A percentile compares a stretch with the other conserved stretches of the same genome.
phyloP scores from a whole-genome alignment of 2,329 filamentous ascomycete species.

The Juglanconis sp. region DNA sequence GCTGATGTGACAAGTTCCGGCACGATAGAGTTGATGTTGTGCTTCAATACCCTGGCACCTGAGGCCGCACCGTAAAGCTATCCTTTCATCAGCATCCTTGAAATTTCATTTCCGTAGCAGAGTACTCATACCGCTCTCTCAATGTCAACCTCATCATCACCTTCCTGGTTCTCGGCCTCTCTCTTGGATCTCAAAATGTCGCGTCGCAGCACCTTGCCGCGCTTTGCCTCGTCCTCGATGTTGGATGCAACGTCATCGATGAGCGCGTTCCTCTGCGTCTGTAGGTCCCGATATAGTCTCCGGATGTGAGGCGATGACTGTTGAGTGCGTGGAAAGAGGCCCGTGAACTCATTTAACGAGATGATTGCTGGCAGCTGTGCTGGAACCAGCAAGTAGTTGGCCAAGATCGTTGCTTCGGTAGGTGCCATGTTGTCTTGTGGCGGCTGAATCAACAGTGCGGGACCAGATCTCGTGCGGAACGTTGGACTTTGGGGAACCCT shows the following conservation, averaged over 20 bases:
- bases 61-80: slow-evolving; percentile 53
- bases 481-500: not conserved
- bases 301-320: slow-evolving; percentile 66
- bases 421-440: slow-evolving; percentile 57
- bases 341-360: slow-evolving; percentile 70
- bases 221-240: slow-evolving; percentile 62
- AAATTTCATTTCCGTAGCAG: not conserved
- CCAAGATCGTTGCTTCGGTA: slow-evolving; percentile 71
- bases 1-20: slow-evolving; percentile 67
- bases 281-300: slow-evolving; percentile 74
- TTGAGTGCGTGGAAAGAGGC: slow-evolving; percentile 68
- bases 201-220: slow-evolving; percentile 55
- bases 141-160: slow-evolving; percentile 63
- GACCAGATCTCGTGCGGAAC: not conserved
- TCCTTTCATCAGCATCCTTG: not conserved
- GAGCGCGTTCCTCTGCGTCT: slow-evolving; percentile 66
- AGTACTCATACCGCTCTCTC: slow-evolving; percentile 50
- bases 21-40: slow-evolving; percentile 63
- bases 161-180: slow-evolving; percentile 50
- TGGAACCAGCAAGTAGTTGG: slow-evolving; percentile 74
- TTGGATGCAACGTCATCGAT: slow-evolving; percentile 65
- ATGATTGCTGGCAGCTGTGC: slow-evolving; percentile 71
- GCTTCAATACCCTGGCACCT: slow-evolving; percentile 46
- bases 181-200: slow-evolving; percentile 54
- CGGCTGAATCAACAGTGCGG: not conserved